phyloP scores from a whole-genome alignment of 768 basidiomycete species.

The Clavaria fumosa region DNA sequence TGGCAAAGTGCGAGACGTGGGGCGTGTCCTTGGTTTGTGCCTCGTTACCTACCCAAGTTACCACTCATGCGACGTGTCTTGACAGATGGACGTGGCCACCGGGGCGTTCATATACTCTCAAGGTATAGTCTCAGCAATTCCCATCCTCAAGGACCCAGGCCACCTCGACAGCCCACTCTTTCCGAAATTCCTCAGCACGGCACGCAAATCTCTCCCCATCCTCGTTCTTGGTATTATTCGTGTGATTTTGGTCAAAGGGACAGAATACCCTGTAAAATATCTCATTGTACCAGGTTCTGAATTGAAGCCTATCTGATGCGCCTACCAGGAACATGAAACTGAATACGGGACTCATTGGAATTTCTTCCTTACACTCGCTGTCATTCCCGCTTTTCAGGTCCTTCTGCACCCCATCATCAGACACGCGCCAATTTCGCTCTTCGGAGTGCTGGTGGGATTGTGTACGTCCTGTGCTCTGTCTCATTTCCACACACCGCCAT shows the following conservation, averaged over 20 bases:
- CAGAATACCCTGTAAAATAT: conserved; percentile 73
- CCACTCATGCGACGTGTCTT: conserved; percentile 4
- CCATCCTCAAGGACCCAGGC: conserved; percentile 48
- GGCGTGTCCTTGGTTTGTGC: conserved; percentile 76
- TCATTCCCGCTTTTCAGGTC: conserved; percentile 61
- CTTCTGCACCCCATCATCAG: conserved; percentile 49
- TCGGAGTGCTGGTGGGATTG: conserved; percentile 47
- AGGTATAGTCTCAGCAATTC: conserved; percentile 80
- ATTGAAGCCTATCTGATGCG: conserved; percentile 1
- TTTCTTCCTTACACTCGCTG: conserved; percentile 87
- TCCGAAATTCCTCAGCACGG: conserved; percentile 33
- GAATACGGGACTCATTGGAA: conserved; percentile 99
- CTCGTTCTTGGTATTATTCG: conserved; percentile 61
- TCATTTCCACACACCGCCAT: neutral
- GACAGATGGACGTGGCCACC: conserved; percentile 93
- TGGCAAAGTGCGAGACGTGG: conserved; percentile 90
- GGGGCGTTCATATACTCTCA: conserved; percentile 97
- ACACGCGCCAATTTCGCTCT: conserved; percentile 37
- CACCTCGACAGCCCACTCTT: conserved; percentile 33
- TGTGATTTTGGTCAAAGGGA: conserved; percentile 78
- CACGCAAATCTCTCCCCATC: conserved; percentile 51
- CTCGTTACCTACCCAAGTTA: no score
- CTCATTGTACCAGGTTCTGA: neutral
- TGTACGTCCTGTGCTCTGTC: conserved; percentile 22
- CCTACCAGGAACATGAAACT: conserved; percentile 67